These are phyloP conservation scores for Cordyceps pruinosa DNA, from an alignment of 2,329 filamentous ascomycete species.

Conservation along the genomic window DNA sequence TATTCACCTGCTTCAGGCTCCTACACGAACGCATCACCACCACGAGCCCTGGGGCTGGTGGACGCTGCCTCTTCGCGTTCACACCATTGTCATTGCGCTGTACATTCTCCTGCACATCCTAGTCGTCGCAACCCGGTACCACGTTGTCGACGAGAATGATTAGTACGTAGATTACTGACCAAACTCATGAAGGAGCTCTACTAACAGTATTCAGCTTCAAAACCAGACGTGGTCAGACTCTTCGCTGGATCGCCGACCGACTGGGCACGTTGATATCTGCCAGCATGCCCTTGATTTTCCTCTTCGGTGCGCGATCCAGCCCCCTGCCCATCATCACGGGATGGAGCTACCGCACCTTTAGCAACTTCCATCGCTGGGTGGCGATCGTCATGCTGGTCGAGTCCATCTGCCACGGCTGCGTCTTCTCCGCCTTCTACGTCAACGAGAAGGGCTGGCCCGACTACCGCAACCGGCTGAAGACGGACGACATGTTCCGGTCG, in stretches of 20 bases:
- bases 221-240: conserved; percentile 21
- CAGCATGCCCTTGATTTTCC: conserved; percentile 52
- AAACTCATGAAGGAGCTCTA: conserved; percentile 20
- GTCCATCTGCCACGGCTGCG: conserved; percentile 43
- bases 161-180: conserved; percentile 21
- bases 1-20: conserved; percentile 13
- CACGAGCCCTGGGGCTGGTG: conserved; percentile 27
- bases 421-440: conserved; percentile 17
- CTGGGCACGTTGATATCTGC: conserved; percentile 52
- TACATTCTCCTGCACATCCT: conserved; percentile 28
- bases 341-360: conserved; percentile 57
- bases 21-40: conserved; percentile 15
- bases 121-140: conserved; percentile 24
- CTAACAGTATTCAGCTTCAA: conserved; percentile 10
- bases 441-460: conserved; percentile 14
- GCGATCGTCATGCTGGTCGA: conserved; percentile 51
- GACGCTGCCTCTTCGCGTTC: conserved; percentile 29
- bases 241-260: conserved; percentile 49
- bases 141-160: conserved; percentile 23
- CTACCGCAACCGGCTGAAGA: neutral
- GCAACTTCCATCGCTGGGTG: conserved; percentile 56
- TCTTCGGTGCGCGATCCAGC: conserved; percentile 58
- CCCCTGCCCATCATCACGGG: conserved; percentile 54
- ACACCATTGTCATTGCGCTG: conserved; percentile 26
- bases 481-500: neutral